Base-by-base conservation (phyloP, 2,329 filamentous ascomycete species). In the Microdochium paspali region DNA sequence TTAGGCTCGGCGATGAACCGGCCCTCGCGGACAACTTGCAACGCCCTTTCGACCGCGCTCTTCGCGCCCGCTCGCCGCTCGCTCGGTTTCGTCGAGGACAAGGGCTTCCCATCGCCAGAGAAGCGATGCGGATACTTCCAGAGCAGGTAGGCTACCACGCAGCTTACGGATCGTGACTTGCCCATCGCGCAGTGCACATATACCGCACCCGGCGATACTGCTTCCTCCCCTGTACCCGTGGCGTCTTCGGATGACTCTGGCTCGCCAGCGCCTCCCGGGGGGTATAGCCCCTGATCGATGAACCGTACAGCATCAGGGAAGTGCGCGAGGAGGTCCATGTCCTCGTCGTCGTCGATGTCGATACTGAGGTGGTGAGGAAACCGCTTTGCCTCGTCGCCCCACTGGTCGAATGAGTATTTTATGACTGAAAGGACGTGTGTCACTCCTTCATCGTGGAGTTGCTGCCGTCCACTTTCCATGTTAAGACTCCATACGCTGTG, bases 341-440 rank as follows among this genome's bases (percentile, higher is more conserved):
- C 89, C 20, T 91, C 87, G 46, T 90, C 80, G 69, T 98, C 93
- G 64, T 97, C 87, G 40, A 96, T 81, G 54, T 94, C 85, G 53
- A 97, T 85, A 51, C 82, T 76, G 56, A 88, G 74, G 63, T 94
- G 89, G 53, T 82, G 69, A 10, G 35, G 18, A 62, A 82, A 89
- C 39, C 75, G 71, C 53, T 77, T 73, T 59, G 71, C 74, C 52
- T 72, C 70, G 18, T 72, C 64, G 59, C 56, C 59, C 54, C 58
- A 61, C 45, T 57, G 47, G 58, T 74, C 69, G 31, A 75, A 66
- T 3, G 63, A 62, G 53, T 63, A 67, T 49, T 74, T 71, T 58
- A 80, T 67, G 50, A 93, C 86, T 4, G 90, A 95, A n/a, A 97
- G 73, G 25, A 97, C 79, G 66, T 96, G 90, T 2, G 90, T 95